Conservation (phyloP, 2,329 filamentous ascomycete genomes). For the Pestalotiopsis sp. region DNA sequence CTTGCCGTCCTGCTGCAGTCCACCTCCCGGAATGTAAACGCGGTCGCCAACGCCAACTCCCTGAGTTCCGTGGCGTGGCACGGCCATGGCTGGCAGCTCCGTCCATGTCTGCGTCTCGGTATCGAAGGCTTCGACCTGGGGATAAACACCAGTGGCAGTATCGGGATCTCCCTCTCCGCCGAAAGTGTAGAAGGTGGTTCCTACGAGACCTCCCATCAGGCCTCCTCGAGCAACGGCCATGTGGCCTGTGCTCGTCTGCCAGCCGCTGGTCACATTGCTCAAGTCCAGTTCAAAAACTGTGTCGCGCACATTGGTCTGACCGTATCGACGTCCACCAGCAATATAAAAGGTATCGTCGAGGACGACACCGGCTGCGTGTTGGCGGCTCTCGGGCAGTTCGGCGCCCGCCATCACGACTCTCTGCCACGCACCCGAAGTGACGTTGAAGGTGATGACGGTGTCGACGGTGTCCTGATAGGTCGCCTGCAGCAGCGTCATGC, state of each 20-base stretch:
- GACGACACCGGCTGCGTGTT: slow-evolving; percentile 36
- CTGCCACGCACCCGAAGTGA: slow-evolving; percentile 27
- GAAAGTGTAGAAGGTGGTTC: background rate
- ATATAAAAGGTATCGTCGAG: slow-evolving; percentile 37
- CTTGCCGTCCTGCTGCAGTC: slow-evolving; percentile 12
- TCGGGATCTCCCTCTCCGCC: slow-evolving; percentile 6
- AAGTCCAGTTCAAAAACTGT: slow-evolving; percentile 13
- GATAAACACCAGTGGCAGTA: slow-evolving; percentile 26
- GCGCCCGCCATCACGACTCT: slow-evolving; percentile 22
- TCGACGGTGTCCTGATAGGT: slow-evolving; percentile 29
- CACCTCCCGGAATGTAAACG: slow-evolving; percentile 39
- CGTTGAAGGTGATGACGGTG: slow-evolving; percentile 34
- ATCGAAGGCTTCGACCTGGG: slow-evolving; percentile 34
- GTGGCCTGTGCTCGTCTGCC: background rate
- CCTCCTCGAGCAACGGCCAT: slow-evolving; percentile 10
- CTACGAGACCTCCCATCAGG: background rate
- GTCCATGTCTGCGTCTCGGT: slow-evolving; percentile 28
- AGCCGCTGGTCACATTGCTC: background rate
- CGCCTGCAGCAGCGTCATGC: slow-evolving; percentile 29
- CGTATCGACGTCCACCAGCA: slow-evolving; percentile 34
- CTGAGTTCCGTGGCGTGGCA: slow-evolving; percentile 37
- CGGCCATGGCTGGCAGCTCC: slow-evolving; percentile 26
- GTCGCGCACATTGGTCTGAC: slow-evolving; percentile 25
- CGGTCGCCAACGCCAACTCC: slow-evolving; percentile 28
- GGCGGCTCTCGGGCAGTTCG: slow-evolving; percentile 33